Conservation (phyloP, 371 early-diverging fungal species). For the Catenaria anguillulae region DNA sequence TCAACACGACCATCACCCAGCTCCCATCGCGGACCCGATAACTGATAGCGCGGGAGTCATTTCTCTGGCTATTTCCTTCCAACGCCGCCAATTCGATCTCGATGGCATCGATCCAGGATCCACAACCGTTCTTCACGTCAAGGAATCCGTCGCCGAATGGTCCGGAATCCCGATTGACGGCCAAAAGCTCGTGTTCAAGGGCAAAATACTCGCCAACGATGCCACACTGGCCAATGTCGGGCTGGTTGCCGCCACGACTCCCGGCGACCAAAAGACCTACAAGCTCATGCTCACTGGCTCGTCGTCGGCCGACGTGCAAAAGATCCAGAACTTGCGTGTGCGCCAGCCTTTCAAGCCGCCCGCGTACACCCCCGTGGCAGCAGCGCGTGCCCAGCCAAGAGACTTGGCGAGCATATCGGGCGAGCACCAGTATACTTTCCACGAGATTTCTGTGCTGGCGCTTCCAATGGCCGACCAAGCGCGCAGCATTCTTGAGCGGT, state of each 20-base stretch:
- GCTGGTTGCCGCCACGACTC: constrained; percentile 11
- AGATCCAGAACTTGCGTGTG: constrained; percentile 21
- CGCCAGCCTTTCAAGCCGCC: constrained; percentile 1
- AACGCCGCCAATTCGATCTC: neutral
- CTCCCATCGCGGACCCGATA: no score
- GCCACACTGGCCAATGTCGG: no score
- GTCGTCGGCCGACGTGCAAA: constrained; percentile 20
- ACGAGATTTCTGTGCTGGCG: constrained; percentile 40
- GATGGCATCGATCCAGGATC: neutral
- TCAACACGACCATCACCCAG: no score
- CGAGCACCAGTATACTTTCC: constrained; percentile 60
- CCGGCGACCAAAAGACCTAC: constrained; percentile 14
- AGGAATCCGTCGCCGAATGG: constrained; percentile 20
- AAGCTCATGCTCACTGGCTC: constrained; percentile 43
- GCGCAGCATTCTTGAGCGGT: constrained; percentile 39
- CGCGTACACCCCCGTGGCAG: constrained; percentile 13
- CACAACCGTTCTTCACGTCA: constrained; percentile 22
- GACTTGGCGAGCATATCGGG: no score
- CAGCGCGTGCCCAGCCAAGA: no score
- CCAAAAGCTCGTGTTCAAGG: constrained; percentile 37
- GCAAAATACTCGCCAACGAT: constrained; percentile 24
- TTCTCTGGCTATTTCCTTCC: no score
- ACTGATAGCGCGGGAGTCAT: no score
- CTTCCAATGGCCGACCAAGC: constrained; percentile 47
- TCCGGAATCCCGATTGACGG: constrained; percentile 22